These are phyloP conservation scores for Sanghuangporus sanghuang DNA, from an alignment of 1,284 basidiomycete species.

Conservation along the genomic window DNA sequence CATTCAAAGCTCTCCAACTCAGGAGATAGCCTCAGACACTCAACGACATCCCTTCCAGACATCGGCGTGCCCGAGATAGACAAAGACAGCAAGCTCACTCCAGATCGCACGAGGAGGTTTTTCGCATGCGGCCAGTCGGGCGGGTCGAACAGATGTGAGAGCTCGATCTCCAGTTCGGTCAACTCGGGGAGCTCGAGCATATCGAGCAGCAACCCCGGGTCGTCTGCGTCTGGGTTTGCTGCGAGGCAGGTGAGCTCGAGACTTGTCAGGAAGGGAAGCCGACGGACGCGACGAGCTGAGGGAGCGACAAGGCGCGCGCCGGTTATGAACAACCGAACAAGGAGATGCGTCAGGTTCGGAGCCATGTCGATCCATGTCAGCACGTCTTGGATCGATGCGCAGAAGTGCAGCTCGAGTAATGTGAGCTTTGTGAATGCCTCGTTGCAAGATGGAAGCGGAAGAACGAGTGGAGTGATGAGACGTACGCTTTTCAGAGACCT, in stretches of 20 bases:
- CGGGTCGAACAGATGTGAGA: background rate
- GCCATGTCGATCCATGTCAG: constrained; percentile 7
- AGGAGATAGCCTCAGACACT: background rate
- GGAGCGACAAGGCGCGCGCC: background rate
- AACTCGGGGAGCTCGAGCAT: constrained; percentile 2
- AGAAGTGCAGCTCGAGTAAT: constrained; percentile 9
- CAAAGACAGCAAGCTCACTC: background rate
- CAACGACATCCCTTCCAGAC: background rate
- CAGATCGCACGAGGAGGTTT: constrained; percentile 1
- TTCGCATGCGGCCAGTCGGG: background rate
- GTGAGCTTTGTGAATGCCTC: background rate
- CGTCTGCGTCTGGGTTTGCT: background rate
- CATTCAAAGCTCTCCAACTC: background rate
- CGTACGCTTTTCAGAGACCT: background rate
- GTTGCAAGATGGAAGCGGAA: background rate
- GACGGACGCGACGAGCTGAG: background rate
- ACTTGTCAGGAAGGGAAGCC: background rate
- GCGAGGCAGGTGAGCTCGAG: constrained; percentile 1
- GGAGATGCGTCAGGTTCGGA: constrained; percentile 1
- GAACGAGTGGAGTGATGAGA: background rate
- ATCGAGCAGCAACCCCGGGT: background rate
- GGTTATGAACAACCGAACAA: background rate
- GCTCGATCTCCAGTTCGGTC: background rate
- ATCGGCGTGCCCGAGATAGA: background rate
- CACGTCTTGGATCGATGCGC: background rate